These are phyloP conservation scores for Pinus taeda DNA, from an alignment of 75 land plant species.

Conservation along the genomic window DNA sequence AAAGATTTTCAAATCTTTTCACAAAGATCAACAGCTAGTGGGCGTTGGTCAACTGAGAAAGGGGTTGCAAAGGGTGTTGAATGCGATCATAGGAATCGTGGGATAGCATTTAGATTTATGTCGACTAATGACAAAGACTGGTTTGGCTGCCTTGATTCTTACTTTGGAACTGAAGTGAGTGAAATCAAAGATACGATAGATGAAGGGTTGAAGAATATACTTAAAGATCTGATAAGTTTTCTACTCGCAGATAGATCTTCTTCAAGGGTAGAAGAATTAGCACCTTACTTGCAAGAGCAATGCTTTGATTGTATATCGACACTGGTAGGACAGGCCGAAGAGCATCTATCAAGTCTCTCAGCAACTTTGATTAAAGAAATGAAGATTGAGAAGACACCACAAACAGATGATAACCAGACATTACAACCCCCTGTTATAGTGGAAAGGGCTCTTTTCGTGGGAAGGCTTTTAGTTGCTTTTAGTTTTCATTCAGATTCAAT, in stretches of 20 bases:
- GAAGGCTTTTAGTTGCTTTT: slow-evolving; percentile 71
- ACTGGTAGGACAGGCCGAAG: slow-evolving; percentile 45
- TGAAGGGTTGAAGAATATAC: slow-evolving; percentile 43
- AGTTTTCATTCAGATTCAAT: slow-evolving; percentile 63
- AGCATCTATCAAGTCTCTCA: slow-evolving; percentile 44
- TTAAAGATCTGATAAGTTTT: slow-evolving; percentile 70
- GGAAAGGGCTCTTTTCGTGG: slow-evolving; percentile 85
- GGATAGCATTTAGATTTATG: slow-evolving; percentile 12
- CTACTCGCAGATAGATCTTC: slow-evolving; percentile 63
- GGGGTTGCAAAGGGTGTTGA: slow-evolving; percentile 7
- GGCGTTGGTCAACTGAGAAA: slow-evolving; percentile 54
- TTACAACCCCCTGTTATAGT: slow-evolving; percentile 39
- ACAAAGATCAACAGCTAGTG: slow-evolving; percentile 22
- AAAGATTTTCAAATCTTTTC: slow-evolving; percentile 23
- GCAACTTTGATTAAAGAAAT: slow-evolving; percentile 15
- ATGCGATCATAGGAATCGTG: background rate
- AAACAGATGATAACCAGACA: background rate
- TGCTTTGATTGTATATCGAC: slow-evolving; percentile 64
- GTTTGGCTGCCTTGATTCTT: slow-evolving; percentile 40
- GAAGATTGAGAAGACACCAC: slow-evolving; percentile 11
- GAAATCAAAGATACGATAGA: slow-evolving; percentile 76
- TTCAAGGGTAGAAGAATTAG: slow-evolving; percentile 62
- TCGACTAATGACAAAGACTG: slow-evolving; percentile 49
- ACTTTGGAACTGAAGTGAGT: slow-evolving; percentile 76
- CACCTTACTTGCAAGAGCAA: slow-evolving; percentile 74